phyloP scores from a whole-genome alignment of 805 yeast species.

The Schwanniomyces polymorphus region DNA sequence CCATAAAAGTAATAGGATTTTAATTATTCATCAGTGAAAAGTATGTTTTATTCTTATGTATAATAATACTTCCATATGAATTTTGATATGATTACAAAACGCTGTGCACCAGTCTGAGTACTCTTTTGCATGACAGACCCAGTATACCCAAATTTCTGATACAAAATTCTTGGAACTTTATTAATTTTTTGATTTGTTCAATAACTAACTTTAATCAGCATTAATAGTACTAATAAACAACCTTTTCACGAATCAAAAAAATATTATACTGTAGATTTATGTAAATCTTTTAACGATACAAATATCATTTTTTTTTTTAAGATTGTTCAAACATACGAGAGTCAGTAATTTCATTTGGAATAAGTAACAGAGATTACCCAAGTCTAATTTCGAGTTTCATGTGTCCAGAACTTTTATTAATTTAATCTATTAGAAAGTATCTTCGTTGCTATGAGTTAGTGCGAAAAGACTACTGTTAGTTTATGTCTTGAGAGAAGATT shows the following conservation, averaged over 20 bases:
- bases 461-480: too few species aligned
- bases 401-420: too few species aligned
- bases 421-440: too few species aligned
- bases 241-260: not conserved
- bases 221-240: not conserved
- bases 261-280: too few species aligned
- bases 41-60: not conserved
- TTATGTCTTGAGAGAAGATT: too few species aligned
- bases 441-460: too few species aligned
- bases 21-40: not conserved
- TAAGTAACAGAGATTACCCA: too few species aligned
- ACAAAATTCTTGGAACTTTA: conserved; percentile 1
- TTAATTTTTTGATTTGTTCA: not conserved
- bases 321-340: too few species aligned
- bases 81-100: conserved; percentile 41
- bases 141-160: conserved; percentile 52
- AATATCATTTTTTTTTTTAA: too few species aligned
- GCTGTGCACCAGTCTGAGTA: conserved; percentile 58
- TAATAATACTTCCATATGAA: not conserved
- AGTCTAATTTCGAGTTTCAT: too few species aligned
- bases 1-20: not conserved
- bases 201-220: not conserved
- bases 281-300: too few species aligned
- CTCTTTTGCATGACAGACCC: conserved; percentile 43
- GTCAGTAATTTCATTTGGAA: too few species aligned